Conservation (phyloP, 2,329 filamentous ascomycete species). For the Huntiella abstrusa region DNA sequence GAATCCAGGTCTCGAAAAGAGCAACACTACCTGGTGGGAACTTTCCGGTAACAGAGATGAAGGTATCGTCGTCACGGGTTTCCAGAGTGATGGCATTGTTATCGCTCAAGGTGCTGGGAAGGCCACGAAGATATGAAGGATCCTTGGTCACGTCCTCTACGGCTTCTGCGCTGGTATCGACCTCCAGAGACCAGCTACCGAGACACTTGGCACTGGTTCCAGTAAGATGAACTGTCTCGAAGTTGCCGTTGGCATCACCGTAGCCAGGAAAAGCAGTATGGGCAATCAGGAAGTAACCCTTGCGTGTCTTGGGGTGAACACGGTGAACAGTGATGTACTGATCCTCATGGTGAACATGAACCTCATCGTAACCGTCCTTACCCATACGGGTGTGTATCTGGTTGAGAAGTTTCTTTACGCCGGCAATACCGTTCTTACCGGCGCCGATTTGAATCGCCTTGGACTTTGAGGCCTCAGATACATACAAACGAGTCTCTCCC, state of each 20-base stretch:
- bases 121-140: conserved; percentile 51
- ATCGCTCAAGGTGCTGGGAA: conserved; percentile 67
- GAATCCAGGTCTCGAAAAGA: conserved; percentile 91
- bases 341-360: conserved; percentile 88
- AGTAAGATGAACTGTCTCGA: conserved; percentile 60
- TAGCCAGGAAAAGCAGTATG: conserved; percentile 91
- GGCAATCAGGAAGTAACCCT: conserved; percentile 87
- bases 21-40: conserved; percentile 92
- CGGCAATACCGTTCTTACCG: conserved; percentile 69
- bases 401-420: conserved; percentile 82
- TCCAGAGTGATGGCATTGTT: conserved; percentile 58
- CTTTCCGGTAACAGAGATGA: conserved; percentile 60
- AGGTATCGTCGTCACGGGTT: conserved; percentile 51
- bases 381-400: conserved; percentile 93
- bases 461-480: conserved; percentile 49
- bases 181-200: conserved; percentile 82
- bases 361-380: conserved; percentile 83
- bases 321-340: conserved; percentile 94
- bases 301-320: conserved; percentile 78
- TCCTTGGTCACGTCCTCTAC: conserved; percentile 48
- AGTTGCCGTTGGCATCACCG: conserved; percentile 62
- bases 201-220: conserved; percentile 74
- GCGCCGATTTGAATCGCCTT: conserved; percentile 43
- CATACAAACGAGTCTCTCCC: conserved; percentile 68
- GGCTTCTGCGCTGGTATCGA: conserved; percentile 56